Conservation (phyloP, 768 basidiomycete species). For the Rhizopogon roseolus region DNA sequence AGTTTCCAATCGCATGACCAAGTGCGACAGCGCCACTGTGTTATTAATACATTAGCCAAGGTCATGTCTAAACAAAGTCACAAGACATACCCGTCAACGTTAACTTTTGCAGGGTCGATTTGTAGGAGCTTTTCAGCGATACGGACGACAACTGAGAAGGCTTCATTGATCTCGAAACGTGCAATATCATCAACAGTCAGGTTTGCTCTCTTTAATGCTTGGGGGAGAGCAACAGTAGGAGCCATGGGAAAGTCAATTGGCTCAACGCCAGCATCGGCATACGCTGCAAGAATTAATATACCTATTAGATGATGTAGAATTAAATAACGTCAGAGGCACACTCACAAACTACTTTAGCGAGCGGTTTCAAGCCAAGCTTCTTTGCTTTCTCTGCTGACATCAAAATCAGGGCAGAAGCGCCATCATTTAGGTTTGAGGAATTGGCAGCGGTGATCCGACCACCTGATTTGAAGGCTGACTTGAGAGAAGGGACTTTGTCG, state of each 20-base stretch:
- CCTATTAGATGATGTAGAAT: not conserved
- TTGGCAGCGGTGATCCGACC: slow-evolving; percentile 96
- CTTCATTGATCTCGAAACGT: slow-evolving; percentile 95
- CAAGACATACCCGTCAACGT: slow-evolving; percentile 70
- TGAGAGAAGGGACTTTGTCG: slow-evolving; percentile 87
- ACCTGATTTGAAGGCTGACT: slow-evolving; percentile 85
- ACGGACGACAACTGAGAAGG: slow-evolving; percentile 91
- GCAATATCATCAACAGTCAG: slow-evolving; percentile 80
- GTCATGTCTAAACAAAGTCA: slow-evolving; percentile 4
- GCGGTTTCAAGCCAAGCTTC: slow-evolving; percentile 84
- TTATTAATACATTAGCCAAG: slow-evolving; percentile 15
- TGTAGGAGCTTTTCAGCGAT: slow-evolving; percentile 86
- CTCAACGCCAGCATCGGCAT: slow-evolving; percentile 94
- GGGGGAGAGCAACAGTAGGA: slow-evolving; percentile 86
- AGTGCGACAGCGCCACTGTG: slow-evolving; percentile 91
- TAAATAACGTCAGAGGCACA: slow-evolving; percentile 8
- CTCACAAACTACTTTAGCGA: slow-evolving; percentile 94
- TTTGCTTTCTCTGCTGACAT: slow-evolving; percentile 92
- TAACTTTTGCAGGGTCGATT: slow-evolving; percentile 85
- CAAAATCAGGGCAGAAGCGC: slow-evolving; percentile 91
- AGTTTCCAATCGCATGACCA: slow-evolving; percentile 95
- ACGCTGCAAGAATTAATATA: slow-evolving; percentile 46
- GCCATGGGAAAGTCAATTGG: slow-evolving; percentile 97
- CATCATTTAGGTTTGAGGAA: slow-evolving; percentile 92
- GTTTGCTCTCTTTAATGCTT: slow-evolving; percentile 84